Base-by-base conservation (phyloP, 768 basidiomycete genomes). In the Auriculariales sp. region DNA sequence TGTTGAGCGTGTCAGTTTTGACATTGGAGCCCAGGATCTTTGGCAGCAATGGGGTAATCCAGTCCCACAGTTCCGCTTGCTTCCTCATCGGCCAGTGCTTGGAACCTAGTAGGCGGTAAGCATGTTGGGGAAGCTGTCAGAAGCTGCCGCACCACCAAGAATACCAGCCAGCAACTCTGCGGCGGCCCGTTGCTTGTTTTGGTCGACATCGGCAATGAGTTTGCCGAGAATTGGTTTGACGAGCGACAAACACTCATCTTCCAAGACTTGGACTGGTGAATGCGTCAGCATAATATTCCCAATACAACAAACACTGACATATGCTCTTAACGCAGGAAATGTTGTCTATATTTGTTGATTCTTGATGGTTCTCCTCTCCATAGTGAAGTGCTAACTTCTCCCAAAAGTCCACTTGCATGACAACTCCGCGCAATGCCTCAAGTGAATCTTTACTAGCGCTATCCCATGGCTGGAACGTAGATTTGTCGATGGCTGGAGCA, bases 121-220 rank as follows among this genome's bases (percentile, higher is more conserved):
- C 1, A 33, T 33, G 33, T 17, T 31, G 3, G 29, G n/a, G 7
- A 31, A 50, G 22, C n/a, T 4, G n/a, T 3, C 36, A 39, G 9
- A 11, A 17, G 12, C 17, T 7, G 39, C 17, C 60, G 47, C 58
- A 75, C 81, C 83, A 54, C 74, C 72, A 22, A 85, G 61, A n/a
- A 84, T 53, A 24, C 83, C 83, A 2, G 83, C 85, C 6, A 91
- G 61, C 48, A 92, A 69, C 62, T 95, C 91, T 3, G 88, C 88
- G 7, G 86, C 81, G 2, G 86, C 89, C 28, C 91, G 72, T 59
- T 89, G 89, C 65, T 90, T 88, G 64, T 93, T 83, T 52, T 87
- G 81, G 54, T 86, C 79, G 53, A 81, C 77, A 57, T 86, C 75
- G 7, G 64, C 61, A 17, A 90, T 66, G n/a, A 85, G 64, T 28